phyloP scores from a whole-genome alignment of 176 grass and related monocot species.

The Triticum monococcum region DNA sequence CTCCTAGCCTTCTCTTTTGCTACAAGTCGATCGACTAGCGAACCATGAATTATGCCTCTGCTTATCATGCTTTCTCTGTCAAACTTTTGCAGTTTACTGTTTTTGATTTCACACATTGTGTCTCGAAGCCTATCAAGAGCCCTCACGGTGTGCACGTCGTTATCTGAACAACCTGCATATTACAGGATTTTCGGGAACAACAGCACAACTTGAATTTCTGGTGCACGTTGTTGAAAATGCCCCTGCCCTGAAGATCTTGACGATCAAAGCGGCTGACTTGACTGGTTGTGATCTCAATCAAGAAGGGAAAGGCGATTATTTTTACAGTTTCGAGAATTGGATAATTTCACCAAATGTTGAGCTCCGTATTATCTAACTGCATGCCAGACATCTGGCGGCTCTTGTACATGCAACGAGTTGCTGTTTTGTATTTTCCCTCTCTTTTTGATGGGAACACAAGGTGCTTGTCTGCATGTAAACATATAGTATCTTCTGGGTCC shows the following conservation, averaged over 20 bases:
- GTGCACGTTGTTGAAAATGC: slow-evolving; percentile 14
- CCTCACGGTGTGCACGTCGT: background rate
- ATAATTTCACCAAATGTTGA: background rate
- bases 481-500: too few relatives aligned
- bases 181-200: background rate
- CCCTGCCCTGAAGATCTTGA: background rate
- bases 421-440: too few relatives aligned
- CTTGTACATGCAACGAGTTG: too few relatives aligned
- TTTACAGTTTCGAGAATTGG: background rate
- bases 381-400: too few relatives aligned
- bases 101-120: background rate
- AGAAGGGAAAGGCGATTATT: background rate
- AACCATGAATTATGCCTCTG: background rate
- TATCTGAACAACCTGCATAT: slow-evolving; percentile 7
- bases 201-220: slow-evolving; percentile 11
- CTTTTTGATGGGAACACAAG: too few relatives aligned
- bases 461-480: too few relatives aligned
- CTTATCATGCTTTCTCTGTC: background rate
- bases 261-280: background rate
- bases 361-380: too few relatives aligned
- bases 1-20: background rate
- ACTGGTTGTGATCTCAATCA: background rate
- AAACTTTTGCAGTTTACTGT: slow-evolving; percentile 5
- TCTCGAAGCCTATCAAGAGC: background rate
- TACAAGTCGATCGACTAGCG: background rate